These are phyloP conservation scores for Spathaspora hagerdaliae DNA, from an alignment of 805 yeast species.

Conservation along the genomic window DNA sequence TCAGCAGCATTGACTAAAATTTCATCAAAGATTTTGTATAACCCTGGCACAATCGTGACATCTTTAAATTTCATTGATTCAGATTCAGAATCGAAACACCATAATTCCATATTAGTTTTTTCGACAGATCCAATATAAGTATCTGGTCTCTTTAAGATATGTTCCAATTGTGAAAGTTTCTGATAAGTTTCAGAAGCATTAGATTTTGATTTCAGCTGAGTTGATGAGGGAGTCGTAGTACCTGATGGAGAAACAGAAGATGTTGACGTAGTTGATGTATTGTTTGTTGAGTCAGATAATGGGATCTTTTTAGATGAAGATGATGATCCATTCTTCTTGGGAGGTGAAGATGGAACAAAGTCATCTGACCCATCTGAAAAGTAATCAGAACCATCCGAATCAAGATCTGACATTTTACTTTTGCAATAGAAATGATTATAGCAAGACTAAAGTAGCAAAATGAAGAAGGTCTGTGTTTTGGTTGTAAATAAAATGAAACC, in stretches of 20 bases:
- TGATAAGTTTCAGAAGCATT: conserved; percentile 76
- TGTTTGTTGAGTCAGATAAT: conserved; percentile 21
- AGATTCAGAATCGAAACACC: conserved; percentile 65
- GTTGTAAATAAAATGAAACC: background rate
- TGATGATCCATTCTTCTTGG: conserved; percentile 4
- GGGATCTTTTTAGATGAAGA: conserved; percentile 11
- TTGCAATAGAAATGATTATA: no score
- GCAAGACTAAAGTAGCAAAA: no score
- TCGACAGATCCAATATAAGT: conserved; percentile 97
- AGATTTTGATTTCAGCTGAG: conserved; percentile 10
- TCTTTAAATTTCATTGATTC: conserved; percentile 46
- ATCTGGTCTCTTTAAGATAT: conserved; percentile 94
- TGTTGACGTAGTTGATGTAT: conserved; percentile 6
- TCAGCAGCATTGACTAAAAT: conserved; percentile 98
- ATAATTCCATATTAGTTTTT: conserved; percentile 69
- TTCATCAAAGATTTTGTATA: conserved; percentile 95
- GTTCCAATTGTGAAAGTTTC: conserved; percentile 91
- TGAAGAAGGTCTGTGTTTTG: background rate
- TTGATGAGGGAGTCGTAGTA: conserved; percentile 11
- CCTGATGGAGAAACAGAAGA: conserved; percentile 5
- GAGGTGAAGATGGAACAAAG: conserved; percentile 13
- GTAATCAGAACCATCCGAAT: conserved; percentile 9
- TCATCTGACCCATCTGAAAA: conserved; percentile 16
- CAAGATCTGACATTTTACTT: background rate
- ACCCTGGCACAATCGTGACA: conserved; percentile 89